These are phyloP conservation scores for Globomyces sp. DNA, from an alignment of 371 early-diverging fungal genomes.

Conservation along the genomic window DNA sequence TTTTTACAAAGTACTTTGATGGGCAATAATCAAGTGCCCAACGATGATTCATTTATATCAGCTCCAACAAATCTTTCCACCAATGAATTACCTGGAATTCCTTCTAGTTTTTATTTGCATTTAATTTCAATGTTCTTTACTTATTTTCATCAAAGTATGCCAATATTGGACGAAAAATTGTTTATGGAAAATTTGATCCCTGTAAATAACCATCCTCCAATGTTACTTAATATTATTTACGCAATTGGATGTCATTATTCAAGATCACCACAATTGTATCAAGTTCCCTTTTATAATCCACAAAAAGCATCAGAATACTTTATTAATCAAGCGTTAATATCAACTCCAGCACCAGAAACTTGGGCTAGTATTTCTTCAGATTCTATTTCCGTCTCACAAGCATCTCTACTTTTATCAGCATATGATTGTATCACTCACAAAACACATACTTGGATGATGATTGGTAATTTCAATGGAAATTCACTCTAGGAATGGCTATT, in stretches of 20 bases:
- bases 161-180: conserved; percentile 18
- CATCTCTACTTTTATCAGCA: conserved; percentile 22
- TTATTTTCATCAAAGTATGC: conserved; percentile 22
- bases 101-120: conserved; percentile 19
- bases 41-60: conserved; percentile 6
- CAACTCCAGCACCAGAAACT: conserved; percentile 22
- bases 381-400: conserved; percentile 20
- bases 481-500: conserved; percentile 18
- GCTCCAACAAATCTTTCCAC: conserved; percentile 17
- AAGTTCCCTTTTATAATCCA: conserved; percentile 32
- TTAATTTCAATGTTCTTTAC: conserved; percentile 26
- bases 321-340: conserved; percentile 17
- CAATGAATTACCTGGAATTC: conserved; percentile 20
- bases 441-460: conserved; percentile 25
- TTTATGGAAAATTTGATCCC: conserved; percentile 27
- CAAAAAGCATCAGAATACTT: conserved; percentile 31
- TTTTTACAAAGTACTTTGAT: conserved; percentile 7
- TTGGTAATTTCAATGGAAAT: background rate
- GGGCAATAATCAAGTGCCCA: conserved; percentile 4
- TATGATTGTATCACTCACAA: conserved; percentile 21
- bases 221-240: conserved; percentile 37
- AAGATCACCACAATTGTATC: conserved; percentile 28
- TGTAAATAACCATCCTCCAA: conserved; percentile 27
- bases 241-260: conserved; percentile 35
- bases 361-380: conserved; percentile 19